A percentile compares a stretch with the other conserved stretches of the same genome.
Evolutionary conservation across 139 green algal genomes (phyloP).

Genomic region (Gonium pectorale): DNA sequence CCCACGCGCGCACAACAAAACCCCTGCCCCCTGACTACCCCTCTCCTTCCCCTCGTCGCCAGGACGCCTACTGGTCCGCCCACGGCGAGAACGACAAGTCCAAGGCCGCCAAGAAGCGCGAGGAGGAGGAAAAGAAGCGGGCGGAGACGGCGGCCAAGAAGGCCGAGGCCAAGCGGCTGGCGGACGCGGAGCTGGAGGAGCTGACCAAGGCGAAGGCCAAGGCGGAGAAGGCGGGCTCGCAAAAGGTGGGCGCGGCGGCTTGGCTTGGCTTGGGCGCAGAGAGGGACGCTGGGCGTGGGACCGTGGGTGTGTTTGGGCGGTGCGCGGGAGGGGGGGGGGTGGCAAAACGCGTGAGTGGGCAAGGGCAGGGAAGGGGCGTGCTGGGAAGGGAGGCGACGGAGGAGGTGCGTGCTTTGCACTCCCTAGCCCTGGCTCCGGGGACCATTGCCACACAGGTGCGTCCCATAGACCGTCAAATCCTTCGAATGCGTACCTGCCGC

Average conservation of each 20-base stretch:
- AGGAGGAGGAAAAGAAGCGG: constrained; percentile 71
- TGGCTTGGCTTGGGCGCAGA: no score
- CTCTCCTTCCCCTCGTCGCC: not conserved
- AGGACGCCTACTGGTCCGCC: constrained; percentile 62
- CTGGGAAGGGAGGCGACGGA: not conserved
- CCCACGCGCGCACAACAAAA: not conserved
- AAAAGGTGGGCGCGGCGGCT: constrained; percentile 24
- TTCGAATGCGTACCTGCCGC: no score
- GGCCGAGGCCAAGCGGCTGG: constrained; percentile 72
- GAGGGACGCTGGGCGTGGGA: no score
- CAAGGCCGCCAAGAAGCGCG: constrained; percentile 70
- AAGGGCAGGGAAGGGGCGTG: not conserved
- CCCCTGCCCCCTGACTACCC: not conserved
- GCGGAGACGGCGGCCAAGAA: constrained; percentile 67
- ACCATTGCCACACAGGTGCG: no score
- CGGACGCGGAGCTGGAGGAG: constrained; percentile 73
- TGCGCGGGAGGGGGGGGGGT: not conserved
- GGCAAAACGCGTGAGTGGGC: not conserved
- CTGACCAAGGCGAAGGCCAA: constrained; percentile 64
- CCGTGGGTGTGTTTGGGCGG: no score
- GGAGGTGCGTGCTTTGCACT: no score
- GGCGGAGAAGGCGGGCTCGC: constrained; percentile 41
- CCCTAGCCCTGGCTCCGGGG: no score
- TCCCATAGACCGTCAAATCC: no score
- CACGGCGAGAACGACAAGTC: constrained; percentile 61